Evolutionary conservation across 495 filamentous ascomycete genomes (phyloP), one percentile per base, ranked within the genome.

Genomic region (Thermothielavioides terrestris): DNA sequence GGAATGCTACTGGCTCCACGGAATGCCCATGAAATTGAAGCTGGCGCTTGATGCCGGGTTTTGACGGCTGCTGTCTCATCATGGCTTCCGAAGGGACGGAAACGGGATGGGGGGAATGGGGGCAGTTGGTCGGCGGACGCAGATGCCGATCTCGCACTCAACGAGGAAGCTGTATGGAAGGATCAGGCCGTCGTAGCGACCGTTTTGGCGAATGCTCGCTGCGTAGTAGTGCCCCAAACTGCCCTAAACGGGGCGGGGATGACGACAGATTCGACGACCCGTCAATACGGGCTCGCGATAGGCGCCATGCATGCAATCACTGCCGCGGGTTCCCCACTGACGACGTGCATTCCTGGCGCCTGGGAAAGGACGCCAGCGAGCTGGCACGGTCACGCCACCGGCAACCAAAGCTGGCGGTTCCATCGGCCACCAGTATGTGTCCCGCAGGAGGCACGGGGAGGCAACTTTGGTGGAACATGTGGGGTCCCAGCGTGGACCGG

Each of bases 391-490:
- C 52, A 53, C 35, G 41, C 39, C 46, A 50, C 41, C 30, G 17
- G 38, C 41, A 46, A 42, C 52, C 46, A 25, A n/a, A 46, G 27
- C 41, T 46, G 46, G n/a, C 42, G 52, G 52, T 55, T 55, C 46
- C 41, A 27, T 28, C 44, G 5, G 28, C 15, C 22, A 35, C 3
- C 30, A 14, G 10, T 30, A 27, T 35, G 31, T 11, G 20, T 21
- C 27, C 22, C 10, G 9, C 23, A n/a, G n/a, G 6, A 27, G 22
- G 23, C n/a, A 14, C 14, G 25, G 20, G 7, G 2, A 18, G 25
- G 18, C 20, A 15, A 2, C 21, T 25, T 39, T 28, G 40, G n/a
- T 21, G 30, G 21, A n/a, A 17, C 42, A 8, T 38, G 44, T 38
- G 44, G 31, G 43, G 31, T 30, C 26, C n/a, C n/a, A n/a, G n/a